A percentile compares a stretch with the other conserved stretches of the same genome.
These are phyloP conservation scores for Saturnispora quitensis DNA, from an alignment of 805 yeast species.

Conservation along the genomic window DNA sequence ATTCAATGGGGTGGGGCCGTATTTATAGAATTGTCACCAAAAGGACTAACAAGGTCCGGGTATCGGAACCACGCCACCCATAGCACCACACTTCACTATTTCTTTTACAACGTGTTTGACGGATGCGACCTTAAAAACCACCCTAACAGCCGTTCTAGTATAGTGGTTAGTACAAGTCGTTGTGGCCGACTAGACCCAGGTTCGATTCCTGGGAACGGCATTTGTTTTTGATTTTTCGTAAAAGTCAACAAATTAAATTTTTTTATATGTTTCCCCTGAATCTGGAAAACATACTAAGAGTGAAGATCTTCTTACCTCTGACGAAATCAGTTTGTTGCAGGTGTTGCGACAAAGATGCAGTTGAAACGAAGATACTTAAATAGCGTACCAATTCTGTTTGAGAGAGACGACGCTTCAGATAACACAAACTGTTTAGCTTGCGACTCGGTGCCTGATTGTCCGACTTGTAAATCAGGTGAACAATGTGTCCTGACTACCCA, in stretches of 20 bases:
- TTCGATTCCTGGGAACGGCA: slow-evolving; percentile 3
- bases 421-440: slow-evolving; percentile 23
- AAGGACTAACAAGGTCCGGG: slow-evolving; percentile 2
- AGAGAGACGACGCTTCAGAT: not conserved
- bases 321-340: not conserved
- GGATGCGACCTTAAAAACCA: not conserved
- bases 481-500: slow-evolving; percentile 47
- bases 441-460: slow-evolving; percentile 37
- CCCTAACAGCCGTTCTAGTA: slow-evolving; percentile 1
- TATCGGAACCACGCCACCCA: slow-evolving; percentile 1
- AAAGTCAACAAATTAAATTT: not conserved
- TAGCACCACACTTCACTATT: not conserved
- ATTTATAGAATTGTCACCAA: not conserved
- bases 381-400: not conserved
- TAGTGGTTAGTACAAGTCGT: slow-evolving; percentile 3
- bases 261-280: not conserved
- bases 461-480: slow-evolving; percentile 43
- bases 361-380: not conserved
- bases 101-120: not conserved
- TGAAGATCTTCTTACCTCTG: not conserved
- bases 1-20: not conserved
- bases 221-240: not conserved
- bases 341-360: not conserved
- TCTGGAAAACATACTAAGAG: not conserved
- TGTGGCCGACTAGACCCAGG: slow-evolving; percentile 3